These are phyloP conservation scores for Scutellaria barbata DNA, from an alignment of 257 asterid genomes.

Conservation along the genomic window DNA sequence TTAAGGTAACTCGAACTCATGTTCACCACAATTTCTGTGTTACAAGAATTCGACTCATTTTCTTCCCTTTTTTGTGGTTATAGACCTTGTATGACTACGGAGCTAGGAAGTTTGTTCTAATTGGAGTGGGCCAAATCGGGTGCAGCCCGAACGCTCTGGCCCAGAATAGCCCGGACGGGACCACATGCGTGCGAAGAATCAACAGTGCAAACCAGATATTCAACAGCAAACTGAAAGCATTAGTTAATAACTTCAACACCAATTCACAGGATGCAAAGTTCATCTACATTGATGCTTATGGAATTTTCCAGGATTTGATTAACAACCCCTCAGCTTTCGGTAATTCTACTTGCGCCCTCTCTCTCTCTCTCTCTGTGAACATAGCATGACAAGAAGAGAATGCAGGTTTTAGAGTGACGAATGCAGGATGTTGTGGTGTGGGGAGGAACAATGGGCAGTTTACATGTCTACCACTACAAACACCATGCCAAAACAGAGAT, in stretches of 20 bases:
- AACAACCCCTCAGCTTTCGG: slow-evolving; percentile 71
- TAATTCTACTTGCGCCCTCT: slow-evolving; percentile 28
- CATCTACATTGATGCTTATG: slow-evolving; percentile 76
- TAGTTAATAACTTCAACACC: slow-evolving; percentile 73
- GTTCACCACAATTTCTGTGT: background rate
- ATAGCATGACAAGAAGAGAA: too few relatives aligned
- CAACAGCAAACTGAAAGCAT: slow-evolving; percentile 57
- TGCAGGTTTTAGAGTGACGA: slow-evolving; percentile 79
- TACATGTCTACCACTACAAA: slow-evolving; percentile 79
- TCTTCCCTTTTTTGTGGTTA: background rate
- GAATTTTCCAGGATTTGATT: slow-evolving; percentile 79
- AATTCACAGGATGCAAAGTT: slow-evolving; percentile 65
- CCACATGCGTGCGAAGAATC: slow-evolving; percentile 69
- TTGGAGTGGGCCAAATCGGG: slow-evolving; percentile 87
- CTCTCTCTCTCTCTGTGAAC: background rate
- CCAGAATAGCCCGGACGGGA: slow-evolving; percentile 86
- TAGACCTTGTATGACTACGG: slow-evolving; percentile 69
- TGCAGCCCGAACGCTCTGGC: slow-evolving; percentile 97
- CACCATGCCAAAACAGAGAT: slow-evolving; percentile 68
- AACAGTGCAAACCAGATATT: slow-evolving; percentile 73
- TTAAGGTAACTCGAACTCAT: slow-evolving; percentile 37
- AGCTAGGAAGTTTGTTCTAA: slow-evolving; percentile 72
- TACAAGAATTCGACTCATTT: background rate
- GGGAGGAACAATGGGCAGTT: slow-evolving; percentile 97
- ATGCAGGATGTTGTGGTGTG: slow-evolving; percentile 92